These are phyloP conservation scores for Comarum palustre DNA, from an alignment of 306 rosid species.

Conservation along the genomic window DNA sequence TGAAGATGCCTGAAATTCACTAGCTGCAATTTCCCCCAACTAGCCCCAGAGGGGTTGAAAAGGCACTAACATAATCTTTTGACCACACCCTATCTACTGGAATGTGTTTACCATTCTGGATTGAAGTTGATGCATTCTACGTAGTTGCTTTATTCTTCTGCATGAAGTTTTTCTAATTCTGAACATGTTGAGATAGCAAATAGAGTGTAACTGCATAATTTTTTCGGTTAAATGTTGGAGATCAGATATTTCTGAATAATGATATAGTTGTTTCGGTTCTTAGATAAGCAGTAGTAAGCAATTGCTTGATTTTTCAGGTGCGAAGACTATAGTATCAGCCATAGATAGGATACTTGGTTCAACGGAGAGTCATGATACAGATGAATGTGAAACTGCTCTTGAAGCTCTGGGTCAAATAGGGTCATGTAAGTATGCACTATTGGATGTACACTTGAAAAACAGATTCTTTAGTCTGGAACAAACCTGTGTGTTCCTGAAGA, in stretches of 20 bases:
- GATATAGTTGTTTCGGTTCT: not conserved
- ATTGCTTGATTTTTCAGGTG: constrained; percentile 48
- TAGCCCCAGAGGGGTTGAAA: not conserved
- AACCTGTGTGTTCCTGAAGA: not conserved
- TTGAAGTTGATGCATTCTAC: not conserved
- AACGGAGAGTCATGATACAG: constrained; percentile 51
- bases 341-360: constrained; percentile 60
- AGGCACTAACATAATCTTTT: not conserved
- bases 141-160: not conserved
- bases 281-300: not conserved
- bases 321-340: constrained; percentile 51
- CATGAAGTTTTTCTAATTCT: not conserved
- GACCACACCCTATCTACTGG: not conserved
- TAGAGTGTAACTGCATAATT: not conserved
- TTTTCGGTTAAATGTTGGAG: constrained; percentile 1
- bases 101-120: not conserved
- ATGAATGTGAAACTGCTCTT: constrained; percentile 78
- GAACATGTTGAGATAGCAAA: not conserved
- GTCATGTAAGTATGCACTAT: constrained; percentile 60
- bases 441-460: not conserved
- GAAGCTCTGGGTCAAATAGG: constrained; percentile 95
- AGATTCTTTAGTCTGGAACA: no score
- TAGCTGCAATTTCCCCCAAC: not conserved
- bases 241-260: not conserved
- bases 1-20: not conserved